Base-by-base conservation (phyloP, 441 rosid genomes). In the Pelargonium cotyledonis region DNA sequence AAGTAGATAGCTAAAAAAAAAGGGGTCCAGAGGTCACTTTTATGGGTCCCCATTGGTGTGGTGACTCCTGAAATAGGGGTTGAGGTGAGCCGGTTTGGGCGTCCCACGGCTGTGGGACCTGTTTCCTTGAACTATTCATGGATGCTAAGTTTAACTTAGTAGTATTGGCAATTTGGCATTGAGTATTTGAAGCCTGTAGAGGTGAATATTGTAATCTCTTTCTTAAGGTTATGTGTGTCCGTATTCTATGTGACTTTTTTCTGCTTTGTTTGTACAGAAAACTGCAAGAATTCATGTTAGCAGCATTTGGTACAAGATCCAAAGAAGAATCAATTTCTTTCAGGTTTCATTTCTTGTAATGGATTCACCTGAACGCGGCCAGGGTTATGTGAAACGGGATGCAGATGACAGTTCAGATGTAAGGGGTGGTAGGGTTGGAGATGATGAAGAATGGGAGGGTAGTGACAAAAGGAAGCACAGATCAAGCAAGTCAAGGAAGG, bases 311-410 rank as follows among this genome's bases (percentile, higher is more conserved):
- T 1, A 2, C 58, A 63, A 6, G n/a, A 35, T 41, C 12, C 44
- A 21, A 19, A 19, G 11, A 38, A 15, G 49, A 18, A 8, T 55
- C 26, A 26, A 31, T 16, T 31, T 7, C 58, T 70, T 41, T 40
- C 68, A 69, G 68, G 51, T 57, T 57, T 57, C n/a, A 9, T 75
- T 43, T 49, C 35, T 31, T 3, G 38, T 31, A 55, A 87, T 87
- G 95, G 92, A 84, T 68, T 85, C 92, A 29, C 95, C 92, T 15
- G 87, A 86, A 71, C 85, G 75, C 46, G 66, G 81, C 76, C 84
- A 84, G 65, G 78, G 75, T 76, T 66, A 77, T 44, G 72, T 15
- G 16, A 85, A 82, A 75, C 80, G 82, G 46, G 92, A 83, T 14
- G 72, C 68, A 11, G 89, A 82, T 19, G 92, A 81, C 73, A 75